A percentile compares a stretch with the other conserved stretches of the same genome.
These are phyloP conservation scores for Aureobasidium musti DNA, from an alignment of 2,329 filamentous ascomycete genomes.

Conservation along the genomic window DNA sequence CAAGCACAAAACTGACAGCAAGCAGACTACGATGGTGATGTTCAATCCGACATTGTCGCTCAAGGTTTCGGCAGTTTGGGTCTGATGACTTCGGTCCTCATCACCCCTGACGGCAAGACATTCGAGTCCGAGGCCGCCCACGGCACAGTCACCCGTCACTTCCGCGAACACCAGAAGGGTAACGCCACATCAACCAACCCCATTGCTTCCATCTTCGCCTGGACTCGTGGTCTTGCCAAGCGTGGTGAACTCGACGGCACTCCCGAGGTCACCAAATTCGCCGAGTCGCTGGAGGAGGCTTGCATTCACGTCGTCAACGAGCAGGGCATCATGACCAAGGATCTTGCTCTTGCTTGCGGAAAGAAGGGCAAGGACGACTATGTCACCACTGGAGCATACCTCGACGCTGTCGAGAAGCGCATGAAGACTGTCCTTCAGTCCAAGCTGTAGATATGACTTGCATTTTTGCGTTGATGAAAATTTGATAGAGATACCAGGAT, in stretches of 20 bases:
- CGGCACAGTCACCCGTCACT: constrained; percentile 97
- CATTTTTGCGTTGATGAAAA: constrained; percentile 1
- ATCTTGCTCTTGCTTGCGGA: constrained; percentile 91
- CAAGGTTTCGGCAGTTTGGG: constrained; percentile 98
- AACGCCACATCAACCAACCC: constrained; percentile 97
- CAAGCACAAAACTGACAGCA: constrained; percentile 32
- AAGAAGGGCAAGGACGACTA: constrained; percentile 83
- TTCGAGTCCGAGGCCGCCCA: constrained; percentile 98
- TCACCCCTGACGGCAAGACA: constrained; percentile 94
- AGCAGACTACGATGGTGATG: constrained; percentile 95
- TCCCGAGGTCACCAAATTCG: constrained; percentile 89
- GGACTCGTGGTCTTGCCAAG: constrained; percentile 92
- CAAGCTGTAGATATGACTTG: constrained; percentile 60
- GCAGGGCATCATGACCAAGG: constrained; percentile 99
- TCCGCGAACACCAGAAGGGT: constrained; percentile 98
- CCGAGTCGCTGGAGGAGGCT: constrained; percentile 86
- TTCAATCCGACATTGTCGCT: constrained; percentile 97
- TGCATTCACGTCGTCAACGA: constrained; percentile 92
- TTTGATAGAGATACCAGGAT: constrained; percentile 25
- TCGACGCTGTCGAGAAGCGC: constrained; percentile 87
- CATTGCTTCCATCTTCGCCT: constrained; percentile 98
- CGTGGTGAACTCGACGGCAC: constrained; percentile 90
- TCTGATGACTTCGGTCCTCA: constrained; percentile 96
- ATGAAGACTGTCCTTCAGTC: constrained; percentile 78
- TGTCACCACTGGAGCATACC: constrained; percentile 89